phyloP scores from a whole-genome alignment of 2,329 filamentous ascomycete species.

The Colletotrichum spaethianum region DNA sequence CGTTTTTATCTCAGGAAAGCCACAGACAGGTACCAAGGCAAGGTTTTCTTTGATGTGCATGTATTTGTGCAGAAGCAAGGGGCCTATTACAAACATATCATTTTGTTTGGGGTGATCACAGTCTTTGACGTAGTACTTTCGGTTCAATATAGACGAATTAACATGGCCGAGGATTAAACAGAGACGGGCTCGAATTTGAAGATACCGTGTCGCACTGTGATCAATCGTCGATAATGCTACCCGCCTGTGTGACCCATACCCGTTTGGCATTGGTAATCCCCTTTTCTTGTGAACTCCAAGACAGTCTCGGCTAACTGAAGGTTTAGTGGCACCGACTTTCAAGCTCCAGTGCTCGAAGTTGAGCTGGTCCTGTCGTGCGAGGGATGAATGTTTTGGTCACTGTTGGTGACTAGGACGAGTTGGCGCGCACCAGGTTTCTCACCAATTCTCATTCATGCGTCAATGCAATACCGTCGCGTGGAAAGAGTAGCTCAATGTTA shows the following conservation, averaged over 20 bases:
- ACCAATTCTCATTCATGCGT: constrained; percentile 16
- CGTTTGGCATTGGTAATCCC: neutral
- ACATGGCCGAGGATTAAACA: constrained; percentile 5
- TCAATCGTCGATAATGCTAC: neutral
- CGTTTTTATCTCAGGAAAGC: neutral
- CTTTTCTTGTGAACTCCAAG: neutral
- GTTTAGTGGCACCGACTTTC: neutral
- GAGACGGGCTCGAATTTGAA: neutral
- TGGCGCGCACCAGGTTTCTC: neutral
- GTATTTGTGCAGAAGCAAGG: neutral
- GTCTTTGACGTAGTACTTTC: neutral
- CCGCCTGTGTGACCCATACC: constrained; percentile 15
- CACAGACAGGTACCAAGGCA: too few species aligned
- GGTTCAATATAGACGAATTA: neutral
- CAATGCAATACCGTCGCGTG: constrained; percentile 9
- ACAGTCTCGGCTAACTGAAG: constrained; percentile 30
- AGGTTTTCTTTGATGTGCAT: neutral
- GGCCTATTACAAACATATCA: too few species aligned
- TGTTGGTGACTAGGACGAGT: too few species aligned
- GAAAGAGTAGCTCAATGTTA: constrained; percentile 13
- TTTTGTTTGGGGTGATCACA: neutral
- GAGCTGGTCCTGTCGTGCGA: neutral
- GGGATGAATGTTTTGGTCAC: neutral
- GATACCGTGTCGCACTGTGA: constrained; percentile 13
- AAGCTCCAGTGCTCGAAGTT: neutral